Conservation (phyloP, 2,329 filamentous ascomycete species). For the Trichoderma guizhouense region DNA sequence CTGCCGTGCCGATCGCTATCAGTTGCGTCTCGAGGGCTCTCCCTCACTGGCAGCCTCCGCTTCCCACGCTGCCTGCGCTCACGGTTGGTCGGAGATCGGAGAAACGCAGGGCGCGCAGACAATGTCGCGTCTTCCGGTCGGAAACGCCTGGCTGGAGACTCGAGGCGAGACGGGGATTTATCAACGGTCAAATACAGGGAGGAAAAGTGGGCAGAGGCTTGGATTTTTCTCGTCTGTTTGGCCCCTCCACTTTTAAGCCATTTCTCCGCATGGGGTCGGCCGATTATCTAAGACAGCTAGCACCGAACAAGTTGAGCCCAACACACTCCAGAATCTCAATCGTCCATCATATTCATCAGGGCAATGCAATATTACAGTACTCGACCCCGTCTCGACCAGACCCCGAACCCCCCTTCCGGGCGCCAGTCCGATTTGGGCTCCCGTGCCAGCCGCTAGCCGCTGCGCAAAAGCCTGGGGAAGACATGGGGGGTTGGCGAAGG, state of each 20-base stretch:
- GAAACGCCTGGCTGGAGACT: slow-evolving; percentile 13
- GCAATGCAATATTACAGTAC: not conserved
- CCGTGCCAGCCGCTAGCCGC: not conserved
- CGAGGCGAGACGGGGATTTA: slow-evolving; percentile 18
- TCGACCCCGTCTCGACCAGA: not conserved
- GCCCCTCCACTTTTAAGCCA: slow-evolving; percentile 15
- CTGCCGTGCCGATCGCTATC: slow-evolving; percentile 2
- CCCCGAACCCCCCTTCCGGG: not conserved
- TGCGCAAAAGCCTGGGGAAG: not conserved
- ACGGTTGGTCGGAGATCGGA: slow-evolving; percentile 1
- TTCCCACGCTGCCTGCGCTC: not conserved
- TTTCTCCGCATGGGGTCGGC: slow-evolving; percentile 12
- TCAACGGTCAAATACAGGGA: slow-evolving; percentile 18
- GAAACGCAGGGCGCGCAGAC: slow-evolving; percentile 8
- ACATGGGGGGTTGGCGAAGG: not conserved
- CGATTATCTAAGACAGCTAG: slow-evolving; percentile 6
- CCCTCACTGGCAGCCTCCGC: slow-evolving; percentile 1
- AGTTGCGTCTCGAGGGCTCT: not conserved
- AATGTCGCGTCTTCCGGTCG: slow-evolving; percentile 11
- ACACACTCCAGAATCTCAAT: not conserved
- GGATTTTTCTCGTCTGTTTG: slow-evolving; percentile 12
- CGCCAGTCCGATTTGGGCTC: not conserved
- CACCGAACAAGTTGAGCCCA: not conserved
- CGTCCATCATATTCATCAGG: not conserved
- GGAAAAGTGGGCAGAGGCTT: slow-evolving; percentile 17